Evolutionary conservation across 140 eudicot genomes (phyloP), one percentile per base, ranked within the genome.

Genomic region (Anethum foeniculum): DNA sequence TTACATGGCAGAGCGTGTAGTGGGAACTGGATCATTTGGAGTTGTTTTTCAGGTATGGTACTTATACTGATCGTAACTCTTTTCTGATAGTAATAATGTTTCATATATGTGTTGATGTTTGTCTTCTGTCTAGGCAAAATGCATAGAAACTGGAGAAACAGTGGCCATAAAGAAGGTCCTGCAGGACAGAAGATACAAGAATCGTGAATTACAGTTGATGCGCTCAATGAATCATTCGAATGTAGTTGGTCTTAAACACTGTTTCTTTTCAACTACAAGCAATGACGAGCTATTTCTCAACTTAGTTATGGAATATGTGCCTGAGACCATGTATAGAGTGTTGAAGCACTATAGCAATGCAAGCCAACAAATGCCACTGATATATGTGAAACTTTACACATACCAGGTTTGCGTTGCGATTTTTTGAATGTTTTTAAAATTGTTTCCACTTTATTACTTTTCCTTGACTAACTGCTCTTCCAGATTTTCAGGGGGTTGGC

Each of bases 1-100:
- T 83, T 95, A 95, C 90, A 92, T 95, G 99, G 97, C 97, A 15
- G 99, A 95, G 84, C 90, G 97, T 49, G 85, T 95, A 19, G 99
- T 92, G 19, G 99, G 99, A 68, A 89, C 90, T 25, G 97, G 99
- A 83, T 95, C 99, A 41, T 95, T 95, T 85, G 99, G 99, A 81
- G 82, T 93, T 34, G 97, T 95, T 67, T 95, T 92, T 71, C 97
- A 95, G 99, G 98, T 92, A 81, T 65, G 21, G 67, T 43, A 19
- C 13, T 46, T 10, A 52, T 64, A 30, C 27, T 47, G 60, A 18
- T 73, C n/a, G 39, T 30, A 28, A 34, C 77, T 25, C 77, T 80
- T 38, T 46, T 49, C 47, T 83, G 10, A 21, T 46, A 7, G 12
- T 75, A 23, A 32, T 74, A 47, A 56, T 15, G 27, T 71, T 30